phyloP scores from a whole-genome alignment of 257 asterid species.

The Thymus quinquecostatus region DNA sequence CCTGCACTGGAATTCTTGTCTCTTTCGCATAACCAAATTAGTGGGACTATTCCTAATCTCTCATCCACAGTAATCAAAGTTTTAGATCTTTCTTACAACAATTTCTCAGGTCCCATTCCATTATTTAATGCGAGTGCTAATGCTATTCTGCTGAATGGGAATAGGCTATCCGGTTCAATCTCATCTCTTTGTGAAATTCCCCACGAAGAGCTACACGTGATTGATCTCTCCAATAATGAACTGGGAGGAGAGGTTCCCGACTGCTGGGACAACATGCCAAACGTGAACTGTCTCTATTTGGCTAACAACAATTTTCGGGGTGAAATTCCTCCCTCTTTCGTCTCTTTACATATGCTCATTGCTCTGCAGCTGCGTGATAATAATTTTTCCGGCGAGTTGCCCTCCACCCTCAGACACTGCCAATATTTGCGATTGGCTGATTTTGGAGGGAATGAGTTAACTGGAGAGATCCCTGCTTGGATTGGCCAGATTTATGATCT shows the following conservation, averaged over 20 bases:
- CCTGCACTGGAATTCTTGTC: neutral
- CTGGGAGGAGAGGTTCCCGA: slow-evolving; percentile 24
- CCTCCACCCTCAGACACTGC: slow-evolving; percentile 8
- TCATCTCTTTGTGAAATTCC: slow-evolving; percentile 26
- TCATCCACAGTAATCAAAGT: no score
- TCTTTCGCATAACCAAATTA: slow-evolving; percentile 29
- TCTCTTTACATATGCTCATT: neutral
- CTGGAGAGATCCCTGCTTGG: slow-evolving; percentile 30
- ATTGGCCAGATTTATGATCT: slow-evolving; percentile 7
- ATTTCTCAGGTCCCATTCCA: no score
- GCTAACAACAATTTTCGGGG: slow-evolving; percentile 23
- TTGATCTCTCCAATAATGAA: slow-evolving; percentile 36
- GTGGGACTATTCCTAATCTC: slow-evolving; percentile 31
- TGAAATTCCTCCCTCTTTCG: slow-evolving; percentile 24
- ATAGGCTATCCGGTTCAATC: slow-evolving; percentile 37
- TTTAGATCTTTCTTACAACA: no score
- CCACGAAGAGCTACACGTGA: neutral
- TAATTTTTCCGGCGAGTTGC: slow-evolving; percentile 20
- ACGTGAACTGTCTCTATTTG: neutral
- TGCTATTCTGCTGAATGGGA: slow-evolving; percentile 28
- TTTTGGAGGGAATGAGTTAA: slow-evolving; percentile 24
- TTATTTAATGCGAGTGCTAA: no score
- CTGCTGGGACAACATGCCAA: slow-evolving; percentile 7
- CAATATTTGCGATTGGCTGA: neutral
- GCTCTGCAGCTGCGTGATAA: slow-evolving; percentile 4